phyloP scores from a whole-genome alignment of 2,329 filamentous ascomycete genomes.

The Shiraia bambusicola region DNA sequence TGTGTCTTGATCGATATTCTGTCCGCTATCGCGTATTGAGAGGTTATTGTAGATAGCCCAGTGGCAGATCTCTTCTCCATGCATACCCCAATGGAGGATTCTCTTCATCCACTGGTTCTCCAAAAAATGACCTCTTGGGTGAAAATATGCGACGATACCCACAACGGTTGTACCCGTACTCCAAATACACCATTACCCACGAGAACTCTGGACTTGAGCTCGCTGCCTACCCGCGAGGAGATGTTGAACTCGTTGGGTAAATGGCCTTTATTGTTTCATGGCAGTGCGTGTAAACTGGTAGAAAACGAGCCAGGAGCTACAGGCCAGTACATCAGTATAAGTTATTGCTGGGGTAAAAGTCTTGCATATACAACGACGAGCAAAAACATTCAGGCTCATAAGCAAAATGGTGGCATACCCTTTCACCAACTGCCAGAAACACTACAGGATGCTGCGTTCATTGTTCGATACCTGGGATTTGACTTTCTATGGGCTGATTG shows the following conservation, averaged over 20 bases:
- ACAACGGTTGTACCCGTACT: neutral
- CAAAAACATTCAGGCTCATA: neutral
- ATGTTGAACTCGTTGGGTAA: neutral
- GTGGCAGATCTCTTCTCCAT: neutral
- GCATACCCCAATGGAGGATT: neutral
- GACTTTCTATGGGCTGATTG: slow-evolving; percentile 9
- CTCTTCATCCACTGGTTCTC: neutral
- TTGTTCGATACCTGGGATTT: neutral
- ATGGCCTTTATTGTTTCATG: slow-evolving; percentile 1
- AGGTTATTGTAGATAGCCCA: neutral
- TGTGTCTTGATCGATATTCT: neutral
- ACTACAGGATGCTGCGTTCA: slow-evolving; percentile 4
- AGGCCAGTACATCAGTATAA: slow-evolving; percentile 4
- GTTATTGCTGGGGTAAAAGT: slow-evolving; percentile 10
- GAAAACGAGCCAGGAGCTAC: neutral
- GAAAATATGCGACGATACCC: neutral
- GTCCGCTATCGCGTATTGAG: neutral
- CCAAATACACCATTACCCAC: slow-evolving; percentile 1
- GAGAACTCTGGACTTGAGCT: slow-evolving; percentile 1
- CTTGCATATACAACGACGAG: slow-evolving; percentile 7
- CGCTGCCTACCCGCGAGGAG: neutral
- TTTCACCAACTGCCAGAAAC: slow-evolving; percentile 5
- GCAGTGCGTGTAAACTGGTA: neutral
- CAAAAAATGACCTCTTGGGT: neutral
- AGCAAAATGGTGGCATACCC: slow-evolving; percentile 1